Conservation (phyloP, 2,329 filamentous ascomycete species). For the Sporothrix phasma region DNA sequence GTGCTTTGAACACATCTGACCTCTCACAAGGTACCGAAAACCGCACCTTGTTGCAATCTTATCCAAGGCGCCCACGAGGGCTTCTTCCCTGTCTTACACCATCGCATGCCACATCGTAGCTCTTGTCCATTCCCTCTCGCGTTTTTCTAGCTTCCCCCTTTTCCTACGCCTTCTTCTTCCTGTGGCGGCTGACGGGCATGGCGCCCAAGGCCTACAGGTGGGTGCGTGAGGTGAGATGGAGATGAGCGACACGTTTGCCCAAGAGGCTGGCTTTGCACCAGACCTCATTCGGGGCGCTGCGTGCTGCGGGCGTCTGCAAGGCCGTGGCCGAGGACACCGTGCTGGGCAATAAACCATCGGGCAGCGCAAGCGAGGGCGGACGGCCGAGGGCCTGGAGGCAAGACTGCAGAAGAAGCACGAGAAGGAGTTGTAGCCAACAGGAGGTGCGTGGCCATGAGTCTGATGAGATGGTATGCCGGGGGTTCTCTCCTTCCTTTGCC, state of each 20-base stretch:
- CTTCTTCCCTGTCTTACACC: constrained; percentile 4
- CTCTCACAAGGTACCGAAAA: too few relatives aligned
- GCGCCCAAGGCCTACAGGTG: constrained; percentile 68
- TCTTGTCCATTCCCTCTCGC: neutral
- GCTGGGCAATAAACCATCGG: constrained; percentile 50
- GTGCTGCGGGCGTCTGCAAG: constrained; percentile 52
- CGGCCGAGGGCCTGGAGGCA: constrained; percentile 26
- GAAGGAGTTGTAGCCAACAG: neutral
- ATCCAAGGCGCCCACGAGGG: neutral
- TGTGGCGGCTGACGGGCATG: constrained; percentile 43
- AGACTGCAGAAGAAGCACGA: constrained; percentile 18
- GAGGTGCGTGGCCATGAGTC: constrained; percentile 13
- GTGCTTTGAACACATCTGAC: too few relatives aligned
- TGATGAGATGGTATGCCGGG: constrained; percentile 15
- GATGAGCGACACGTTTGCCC: constrained; percentile 55
- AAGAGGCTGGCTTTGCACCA: constrained; percentile 52
- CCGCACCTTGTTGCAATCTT: too few relatives aligned
- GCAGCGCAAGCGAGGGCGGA: constrained; percentile 44
- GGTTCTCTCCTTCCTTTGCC: neutral
- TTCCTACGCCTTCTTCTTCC: neutral
- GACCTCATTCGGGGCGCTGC: constrained; percentile 51
- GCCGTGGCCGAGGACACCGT: constrained; percentile 51
- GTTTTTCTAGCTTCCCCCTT: neutral
- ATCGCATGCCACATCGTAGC: neutral
- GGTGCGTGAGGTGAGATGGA: constrained; percentile 70